Percentiles rank a stretch among this genome's conserved stretches.
phyloP scores from a whole-genome alignment of 805 yeast genomes.

The Wickerhamiella allomyrinae region DNA sequence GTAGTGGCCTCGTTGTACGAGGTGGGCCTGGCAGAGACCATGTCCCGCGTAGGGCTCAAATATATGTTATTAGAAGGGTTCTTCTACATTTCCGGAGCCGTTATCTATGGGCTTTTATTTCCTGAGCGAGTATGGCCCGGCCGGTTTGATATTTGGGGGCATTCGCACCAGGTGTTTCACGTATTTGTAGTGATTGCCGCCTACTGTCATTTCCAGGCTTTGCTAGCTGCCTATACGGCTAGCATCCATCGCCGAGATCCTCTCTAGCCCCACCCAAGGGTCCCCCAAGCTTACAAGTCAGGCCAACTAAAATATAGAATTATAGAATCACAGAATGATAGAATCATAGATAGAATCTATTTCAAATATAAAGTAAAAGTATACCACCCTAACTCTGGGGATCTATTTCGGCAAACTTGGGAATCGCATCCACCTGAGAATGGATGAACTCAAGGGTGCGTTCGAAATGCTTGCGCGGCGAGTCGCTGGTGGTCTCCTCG shows the following conservation, averaged over 20 bases:
- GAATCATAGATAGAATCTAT: too few species aligned
- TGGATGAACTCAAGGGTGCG: slow-evolving; percentile 59
- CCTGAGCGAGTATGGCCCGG: slow-evolving; percentile 66
- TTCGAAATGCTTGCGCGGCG: slow-evolving; percentile 43
- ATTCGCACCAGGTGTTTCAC: slow-evolving; percentile 79
- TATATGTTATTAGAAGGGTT: slow-evolving; percentile 61
- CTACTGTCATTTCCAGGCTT: slow-evolving; percentile 52
- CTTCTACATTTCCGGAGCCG: slow-evolving; percentile 67
- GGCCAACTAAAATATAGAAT: too few species aligned
- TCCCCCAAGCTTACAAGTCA: too few species aligned
- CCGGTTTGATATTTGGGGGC: slow-evolving; percentile 53
- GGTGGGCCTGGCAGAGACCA: slow-evolving; percentile 39
- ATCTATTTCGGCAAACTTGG: slow-evolving; percentile 31
- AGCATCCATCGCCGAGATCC: slow-evolving; percentile 2
- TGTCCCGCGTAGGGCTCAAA: slow-evolving; percentile 36
- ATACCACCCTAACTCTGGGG: too few species aligned
- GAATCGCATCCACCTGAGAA: slow-evolving; percentile 56
- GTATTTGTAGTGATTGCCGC: slow-evolving; percentile 65
- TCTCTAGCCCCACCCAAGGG: too few species aligned
- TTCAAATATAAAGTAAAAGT: too few species aligned
- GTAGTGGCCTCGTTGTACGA: slow-evolving; percentile 36
- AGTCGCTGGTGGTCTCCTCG: slow-evolving; percentile 23
- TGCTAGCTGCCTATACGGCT: slow-evolving; percentile 38
- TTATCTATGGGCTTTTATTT: slow-evolving; percentile 57
- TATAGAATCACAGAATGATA: too few species aligned